Evolutionary conservation across 768 basidiomycete genomes (phyloP), one percentile per base, ranked within the genome.

Genomic region (Kwoniella newhampshirensis): DNA sequence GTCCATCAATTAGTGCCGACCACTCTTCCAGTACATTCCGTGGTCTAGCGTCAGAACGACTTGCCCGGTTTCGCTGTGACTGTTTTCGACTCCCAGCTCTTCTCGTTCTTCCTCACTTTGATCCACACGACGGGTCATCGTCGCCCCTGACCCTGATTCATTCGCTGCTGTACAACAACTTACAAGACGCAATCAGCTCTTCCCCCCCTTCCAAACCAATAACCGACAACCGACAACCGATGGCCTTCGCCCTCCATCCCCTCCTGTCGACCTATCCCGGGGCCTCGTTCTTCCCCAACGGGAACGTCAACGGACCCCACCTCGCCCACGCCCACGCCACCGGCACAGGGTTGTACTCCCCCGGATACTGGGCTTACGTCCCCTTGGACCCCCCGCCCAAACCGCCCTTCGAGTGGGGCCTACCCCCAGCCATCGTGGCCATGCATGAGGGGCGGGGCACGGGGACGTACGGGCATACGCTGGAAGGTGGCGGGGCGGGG

Each of bases 201-300:
- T n/a, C n/a, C n/a, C n/a, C n/a, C n/a, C n/a, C n/a, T n/a, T n/a
- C n/a, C n/a, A n/a, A n/a, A n/a, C n/a, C n/a, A n/a, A n/a, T n/a
- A n/a, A n/a, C n/a, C n/a, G n/a, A n/a, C n/a, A n/a, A n/a, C n/a
- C n/a, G n/a, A n/a, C n/a, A 47, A 30, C 26, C 20, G 5, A 58
- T 58, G 56, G 56, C 56, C 11, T 58, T 58, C 42, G 42, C 48
- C 7, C 27, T 58, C 23, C 71, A 70, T 44, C 71, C 71, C 17
- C 51, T 66, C 8, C 25, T 66, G 0, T 63, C 66, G 9, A 73
- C 66, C 23, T 70, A 70, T 60, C 71, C 71, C 9, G 71, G 71
- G 5, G 71, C 71, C 37, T 64, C 62, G 27, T 73, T 73, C 62
- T 40, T 43, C 37, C 65, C 65, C 30, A 64, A 63, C 49, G 68